Base-by-base conservation (phyloP, 2,329 filamentous ascomycete genomes). In the Elsinoe fawcettii region DNA sequence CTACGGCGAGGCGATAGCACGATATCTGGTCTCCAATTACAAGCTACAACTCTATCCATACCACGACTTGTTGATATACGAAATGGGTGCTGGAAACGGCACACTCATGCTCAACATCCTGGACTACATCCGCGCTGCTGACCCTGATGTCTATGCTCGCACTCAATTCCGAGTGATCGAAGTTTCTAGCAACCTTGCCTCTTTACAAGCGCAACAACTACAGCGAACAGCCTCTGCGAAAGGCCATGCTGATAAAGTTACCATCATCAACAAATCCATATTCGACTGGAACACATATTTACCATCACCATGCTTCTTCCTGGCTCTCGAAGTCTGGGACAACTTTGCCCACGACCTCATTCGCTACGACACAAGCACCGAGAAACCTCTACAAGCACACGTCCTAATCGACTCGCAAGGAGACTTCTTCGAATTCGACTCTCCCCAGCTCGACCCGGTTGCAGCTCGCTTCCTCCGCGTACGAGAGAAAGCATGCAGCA, bases 81-180 rank as follows among this genome's bases (percentile, higher is more conserved):
- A 99, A 71, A 95, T 99, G 87, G 93, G 93, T 55, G 93, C 93
- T 37, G 93, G 93, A 65, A 92, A 96, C 66, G 93, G 93, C 61
- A 99, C 95, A 0, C 81, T 99, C 69, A 99, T 99, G 93, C 80
- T 93, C 69, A 99, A 99, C 72, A 91, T 99, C 58, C 80, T 99
- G 60, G 92, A 99, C 77, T 96, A 95, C 72, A 95, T 99, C 70
- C 88, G 91, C 61, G 86, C 88, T 63, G 80, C 85, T 44, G 88
- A 97, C 66, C 90, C 91, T 0, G 87, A 91, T 62, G 92, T 99
- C 30, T 99, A 99, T 73, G 86, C 88, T 65, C 85, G 93, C 59
- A 99, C 93, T 4, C 87, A 90, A 67, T 99, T 87, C 79, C 89
- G 88, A 71, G 88, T 99, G 70, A 96, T 99, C 65, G 93, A 99